Base-by-base conservation (phyloP, 805 yeast genomes). In the Saccharomycopsis fibuligera region DNA sequence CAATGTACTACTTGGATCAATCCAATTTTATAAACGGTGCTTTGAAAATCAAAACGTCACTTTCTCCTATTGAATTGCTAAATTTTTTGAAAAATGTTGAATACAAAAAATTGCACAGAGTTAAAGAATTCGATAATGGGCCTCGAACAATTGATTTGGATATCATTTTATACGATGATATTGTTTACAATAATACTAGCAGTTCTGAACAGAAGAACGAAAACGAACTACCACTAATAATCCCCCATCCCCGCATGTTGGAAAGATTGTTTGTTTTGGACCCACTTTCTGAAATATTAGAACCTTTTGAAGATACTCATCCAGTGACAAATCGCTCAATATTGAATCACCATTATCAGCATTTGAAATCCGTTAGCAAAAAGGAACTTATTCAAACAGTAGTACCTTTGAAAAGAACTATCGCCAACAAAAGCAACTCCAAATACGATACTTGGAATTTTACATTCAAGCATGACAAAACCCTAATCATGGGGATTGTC, bases 141-240 rank as follows among this genome's bases (percentile, higher is more conserved):
- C 99, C 99, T 6, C 72, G 99, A 50, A 68, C 86, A 10, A 85
- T 93, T 46, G 99, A 93, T 60, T 70, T 93, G 44, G 99, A 93
- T 64, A 86, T 93, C 12, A 57, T 91, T 12, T 66, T 91, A 21
- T 91, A 79, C 61, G 93, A 80, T 58, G 62, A 66, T 43, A 39
- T 50, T 12, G 55, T 58, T n/a, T 49, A 29, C 36, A 35, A 44
- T 14, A 44, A 44, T 25, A 14, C 6, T n/a, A 12, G n/a, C 6
- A 5, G 40, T 19, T n/a, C n/a, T n/a, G 39, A 31, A 9, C 22
- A 36, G 21, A 36, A 19, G 14, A 3, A 23, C 4, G 36, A 56
- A 16, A 55, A 60, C 35, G 60, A 60, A 29, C 69, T 72, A 33
- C 73, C 78, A 33, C 73, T 93, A 57, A 76, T 74, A 24, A 72